Percentiles rank a stretch among this genome's conserved stretches.
Conservation (phyloP, 2,329 filamentous ascomycete genomes). For the Neurospora crassa region DNA sequence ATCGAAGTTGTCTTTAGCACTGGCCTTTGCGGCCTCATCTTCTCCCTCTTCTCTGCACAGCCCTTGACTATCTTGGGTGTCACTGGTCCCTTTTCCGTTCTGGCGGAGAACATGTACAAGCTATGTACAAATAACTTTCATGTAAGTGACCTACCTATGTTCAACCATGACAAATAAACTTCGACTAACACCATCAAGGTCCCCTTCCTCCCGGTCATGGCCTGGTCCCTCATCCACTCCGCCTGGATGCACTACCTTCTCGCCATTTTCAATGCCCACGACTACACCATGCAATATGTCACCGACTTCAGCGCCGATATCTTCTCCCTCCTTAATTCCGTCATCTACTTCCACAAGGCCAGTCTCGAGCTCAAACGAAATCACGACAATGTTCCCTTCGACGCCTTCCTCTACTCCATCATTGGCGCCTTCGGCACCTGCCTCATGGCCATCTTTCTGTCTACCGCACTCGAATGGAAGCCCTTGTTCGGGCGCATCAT, state of each 20-base stretch:
- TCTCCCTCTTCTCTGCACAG: conserved; percentile 50
- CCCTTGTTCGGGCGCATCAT: conserved; percentile 53
- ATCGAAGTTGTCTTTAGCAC: conserved; percentile 60
- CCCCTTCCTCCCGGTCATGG: conserved; percentile 57
- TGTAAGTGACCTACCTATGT: conserved; percentile 24
- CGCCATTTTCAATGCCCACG: conserved; percentile 57
- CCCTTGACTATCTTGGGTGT: conserved; percentile 57
- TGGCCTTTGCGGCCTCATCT: conserved; percentile 53
- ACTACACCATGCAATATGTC: conserved; percentile 63
- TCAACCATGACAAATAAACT: not conserved
- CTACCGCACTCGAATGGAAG: conserved; percentile 51
- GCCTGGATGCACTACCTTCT: conserved; percentile 57
- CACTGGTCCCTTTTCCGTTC: conserved; percentile 57
- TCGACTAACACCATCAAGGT: conserved; percentile 26
- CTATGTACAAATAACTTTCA: conserved; percentile 46
- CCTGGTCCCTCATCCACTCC: conserved; percentile 56
- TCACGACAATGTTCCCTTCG: conserved; percentile 45
- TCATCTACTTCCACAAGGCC: conserved; percentile 61
- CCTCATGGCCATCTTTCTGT: conserved; percentile 50
- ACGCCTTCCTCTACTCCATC: conserved; percentile 55
- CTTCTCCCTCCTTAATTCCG: conserved; percentile 55
- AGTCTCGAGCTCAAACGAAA: conserved; percentile 53
- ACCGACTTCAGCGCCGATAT: conserved; percentile 59
- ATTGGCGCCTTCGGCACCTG: conserved; percentile 56
- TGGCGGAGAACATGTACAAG: conserved; percentile 55